These are phyloP conservation scores for Paramarasmius palmivorus DNA, from an alignment of 1,284 basidiomycete species.

Conservation along the genomic window DNA sequence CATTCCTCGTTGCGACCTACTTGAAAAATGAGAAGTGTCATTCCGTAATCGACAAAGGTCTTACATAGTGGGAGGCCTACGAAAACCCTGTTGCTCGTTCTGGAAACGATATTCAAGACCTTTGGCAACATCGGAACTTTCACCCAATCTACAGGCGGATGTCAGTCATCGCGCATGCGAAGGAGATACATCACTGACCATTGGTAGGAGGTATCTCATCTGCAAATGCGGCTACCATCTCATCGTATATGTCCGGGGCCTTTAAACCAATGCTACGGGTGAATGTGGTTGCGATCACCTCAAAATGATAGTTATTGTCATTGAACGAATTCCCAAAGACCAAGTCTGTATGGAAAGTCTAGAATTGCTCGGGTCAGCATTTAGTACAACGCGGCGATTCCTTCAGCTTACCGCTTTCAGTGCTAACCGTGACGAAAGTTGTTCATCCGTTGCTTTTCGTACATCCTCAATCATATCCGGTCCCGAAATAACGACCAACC, in stretches of 20 bases:
- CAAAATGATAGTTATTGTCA: slow-evolving; percentile 30
- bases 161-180: neutral
- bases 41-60: too few relatives aligned
- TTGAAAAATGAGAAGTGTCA: too few relatives aligned
- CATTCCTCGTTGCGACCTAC: too few relatives aligned
- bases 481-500: slow-evolving; percentile 34
- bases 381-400: too few relatives aligned
- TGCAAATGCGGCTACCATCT: slow-evolving; percentile 32
- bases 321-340: slow-evolving; percentile 26
- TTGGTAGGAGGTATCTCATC: slow-evolving; percentile 24
- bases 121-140: slow-evolving; percentile 29
- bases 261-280: slow-evolving; percentile 31
- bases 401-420: slow-evolving; percentile 20
- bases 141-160: slow-evolving; percentile 38
- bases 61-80: slow-evolving; percentile 41
- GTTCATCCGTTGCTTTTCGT: slow-evolving; percentile 32
- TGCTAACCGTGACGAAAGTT: slow-evolving; percentile 27
- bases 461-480: slow-evolving; percentile 33
- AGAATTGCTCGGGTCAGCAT: neutral
- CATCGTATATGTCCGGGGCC: slow-evolving; percentile 33
- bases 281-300: slow-evolving; percentile 30
- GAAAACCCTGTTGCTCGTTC: slow-evolving; percentile 36
- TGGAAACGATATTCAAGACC: slow-evolving; percentile 30
- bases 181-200: slow-evolving; percentile 1
- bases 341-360: slow-evolving; percentile 21